Conservation (phyloP, 202 grass and related monocot genomes). For the Carex arenaria region DNA sequence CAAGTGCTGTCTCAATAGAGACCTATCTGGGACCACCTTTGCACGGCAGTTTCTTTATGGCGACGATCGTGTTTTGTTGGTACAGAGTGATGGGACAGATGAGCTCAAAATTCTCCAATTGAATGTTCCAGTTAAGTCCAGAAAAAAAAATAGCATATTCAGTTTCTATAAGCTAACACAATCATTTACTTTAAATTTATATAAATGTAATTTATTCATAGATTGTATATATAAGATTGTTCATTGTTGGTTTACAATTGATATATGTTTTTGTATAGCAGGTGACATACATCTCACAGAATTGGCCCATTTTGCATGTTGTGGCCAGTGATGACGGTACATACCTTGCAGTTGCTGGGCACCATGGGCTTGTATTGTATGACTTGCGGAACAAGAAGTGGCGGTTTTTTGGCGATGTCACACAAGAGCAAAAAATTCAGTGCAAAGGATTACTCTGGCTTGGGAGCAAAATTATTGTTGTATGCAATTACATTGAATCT, state of each 20-base stretch:
- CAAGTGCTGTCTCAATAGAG: constrained; percentile 89
- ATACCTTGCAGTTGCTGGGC: constrained; percentile 89
- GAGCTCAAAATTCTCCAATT: constrained; percentile 96
- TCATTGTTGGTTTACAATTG: not conserved
- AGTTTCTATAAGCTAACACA: constrained; percentile 16
- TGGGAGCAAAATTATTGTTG: constrained; percentile 74
- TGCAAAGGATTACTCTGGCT: constrained; percentile 99
- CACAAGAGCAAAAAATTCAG: constrained; percentile 99
- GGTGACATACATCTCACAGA: constrained; percentile 93
- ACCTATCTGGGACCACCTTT: constrained; percentile 79
- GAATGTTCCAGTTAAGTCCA: constrained; percentile 89
- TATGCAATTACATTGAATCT: constrained; percentile 91
- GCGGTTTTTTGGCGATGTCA: constrained; percentile 97
- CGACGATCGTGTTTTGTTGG: constrained; percentile 76
- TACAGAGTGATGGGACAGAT: constrained; percentile 83
- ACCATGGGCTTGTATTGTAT: constrained; percentile 84
- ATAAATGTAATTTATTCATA: not conserved
- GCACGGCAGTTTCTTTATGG: constrained; percentile 81
- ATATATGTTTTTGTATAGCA: constrained; percentile 30
- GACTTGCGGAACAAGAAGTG: constrained; percentile 93
- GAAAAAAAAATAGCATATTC: constrained; percentile 12
- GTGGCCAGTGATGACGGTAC: constrained; percentile 88
- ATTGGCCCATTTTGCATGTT: constrained; percentile 94
- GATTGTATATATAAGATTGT: not conserved
- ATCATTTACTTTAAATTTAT: constrained; percentile 14